Evolutionary conservation across 345 rosid species (phyloP), one percentile per base, ranked within the genome.

Genomic region (Citrus cavaleriei): DNA sequence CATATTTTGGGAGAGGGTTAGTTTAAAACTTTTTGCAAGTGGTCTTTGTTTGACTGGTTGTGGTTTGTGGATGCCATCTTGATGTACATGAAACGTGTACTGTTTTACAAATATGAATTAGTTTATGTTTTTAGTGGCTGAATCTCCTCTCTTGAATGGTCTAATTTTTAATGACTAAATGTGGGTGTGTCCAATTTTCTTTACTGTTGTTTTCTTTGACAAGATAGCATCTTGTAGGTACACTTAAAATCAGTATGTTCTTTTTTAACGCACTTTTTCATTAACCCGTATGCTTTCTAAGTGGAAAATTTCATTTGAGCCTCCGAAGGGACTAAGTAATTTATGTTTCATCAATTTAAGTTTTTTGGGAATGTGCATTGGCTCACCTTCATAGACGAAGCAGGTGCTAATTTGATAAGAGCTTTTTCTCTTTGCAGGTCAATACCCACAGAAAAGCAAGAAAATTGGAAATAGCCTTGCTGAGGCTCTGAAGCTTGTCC

Each of bases 401-500:
- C 70, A 9, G 49, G 27, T 22, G 27, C 25, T 35, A 37, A 40
- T 66, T 21, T 66, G 18, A 66, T 37, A 24, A 73, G 77, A 12
- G 30, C 38, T 69, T 68, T 81, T 72, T 81, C 40, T 70, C 27
- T 77, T 84, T 85, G 74, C 90, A 88, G 96, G 89, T 68, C 84
- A 87, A 68, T 10, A 85, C 81, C 83, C 90, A 25, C 70, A 86
- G 72, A 91, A 84, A 84, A 84, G 72, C 67, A 90, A 80, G 86
- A 91, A 86, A 76, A 82, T 95, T 54, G 93, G 88, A 80, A 84
- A 79, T 77, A 81, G 87, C 84, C 88, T 95, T 58, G 82, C 82
- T 2, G 98, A 93, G 87, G 98, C 97, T 81, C 76, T 95, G 87
- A 95, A 95, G 87, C 93, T 93, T 89, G 94, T 95, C 63, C 74